Base-by-base conservation (phyloP, 495 filamentous ascomycete species). In the Terfezia claveryi region DNA sequence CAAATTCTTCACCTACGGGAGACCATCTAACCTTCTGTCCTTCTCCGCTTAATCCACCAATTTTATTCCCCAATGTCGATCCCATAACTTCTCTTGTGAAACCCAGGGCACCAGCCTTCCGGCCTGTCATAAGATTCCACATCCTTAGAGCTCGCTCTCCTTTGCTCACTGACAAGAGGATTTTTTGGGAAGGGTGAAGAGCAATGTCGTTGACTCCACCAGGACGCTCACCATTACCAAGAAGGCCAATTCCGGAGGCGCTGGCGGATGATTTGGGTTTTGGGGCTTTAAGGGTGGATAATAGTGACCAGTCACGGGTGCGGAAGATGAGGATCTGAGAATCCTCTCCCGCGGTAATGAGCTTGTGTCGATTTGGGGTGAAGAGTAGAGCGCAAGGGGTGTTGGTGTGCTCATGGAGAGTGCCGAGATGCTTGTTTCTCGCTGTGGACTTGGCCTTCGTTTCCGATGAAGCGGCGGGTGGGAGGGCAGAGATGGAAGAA, bases 81-180 rank as follows among this genome's bases (percentile, higher is more conserved):
- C 60, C 63, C 37, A 66, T 55, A 10, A 53, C 54, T 1, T 80
- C 76, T 56, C 73, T 72, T 58, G 72, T 75, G 61, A 96, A 95
- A 62, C 82, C 89, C 61, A 96, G 67, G 50, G 94, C 88, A 16
- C 87, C 84, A 16, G 86, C 86, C 67, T 93, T 95, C 72, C 87
- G 92, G 4, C 88, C 92, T 32, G 91, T 96, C 61, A 94, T 85
- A 52, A 99, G 64, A 62, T 99, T 96, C 91, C 91, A 99, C 57
- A 96, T 70, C 58, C 91, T 72, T 83, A 99, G 87, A 61, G 79
- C 87, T 54, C 78, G 76, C 72, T 96, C 92, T 44, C 87, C 87
- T 57, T 80, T 83, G 32, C 83, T 80, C 4, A 96, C 87, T 61
- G 78, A 87, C 50, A 99, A 74, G 80, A 94, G 91, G 54, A 99